phyloP scores from a whole-genome alignment of 805 yeast species.

The Nakazawaea ambrosiae region DNA sequence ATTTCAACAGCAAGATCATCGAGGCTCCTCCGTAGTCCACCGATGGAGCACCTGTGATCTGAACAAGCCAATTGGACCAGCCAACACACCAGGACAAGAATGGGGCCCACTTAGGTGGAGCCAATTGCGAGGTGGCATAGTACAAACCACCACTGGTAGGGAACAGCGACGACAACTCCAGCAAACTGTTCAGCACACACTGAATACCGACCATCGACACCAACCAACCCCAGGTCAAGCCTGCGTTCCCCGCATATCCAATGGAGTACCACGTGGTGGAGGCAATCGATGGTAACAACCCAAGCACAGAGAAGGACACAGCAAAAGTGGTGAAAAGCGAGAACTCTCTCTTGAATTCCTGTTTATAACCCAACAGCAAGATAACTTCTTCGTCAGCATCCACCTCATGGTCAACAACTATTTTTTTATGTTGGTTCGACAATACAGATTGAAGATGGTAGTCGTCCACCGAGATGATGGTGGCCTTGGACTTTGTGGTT shows the following conservation, averaged over 20 bases:
- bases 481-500: conserved; percentile 19
- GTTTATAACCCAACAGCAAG: conserved; percentile 55
- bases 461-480: conserved; percentile 23
- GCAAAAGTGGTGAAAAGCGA: conserved; percentile 49
- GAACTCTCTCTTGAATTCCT: conserved; percentile 59
- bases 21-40: conserved; percentile 51
- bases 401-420: conserved; percentile 38
- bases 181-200: conserved; percentile 54
- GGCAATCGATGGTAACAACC: conserved; percentile 60
- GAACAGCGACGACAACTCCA: conserved; percentile 57
- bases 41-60: conserved; percentile 56
- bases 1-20: conserved; percentile 45
- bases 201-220: conserved; percentile 49
- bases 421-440: conserved; percentile 16
- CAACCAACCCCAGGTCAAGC: conserved; percentile 58
- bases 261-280: conserved; percentile 56
- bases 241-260: conserved; percentile 55
- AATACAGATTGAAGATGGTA: conserved; percentile 20
- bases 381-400: conserved; percentile 46
- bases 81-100: conserved; percentile 56
- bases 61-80: conserved; percentile 60
- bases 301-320: conserved; percentile 60
- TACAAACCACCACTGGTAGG: conserved; percentile 68
- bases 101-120: conserved; percentile 49
- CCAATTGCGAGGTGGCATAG: conserved; percentile 56